Base-by-base conservation (phyloP, 2,329 filamentous ascomycete species). In the Ascomycota sp. region DNA sequence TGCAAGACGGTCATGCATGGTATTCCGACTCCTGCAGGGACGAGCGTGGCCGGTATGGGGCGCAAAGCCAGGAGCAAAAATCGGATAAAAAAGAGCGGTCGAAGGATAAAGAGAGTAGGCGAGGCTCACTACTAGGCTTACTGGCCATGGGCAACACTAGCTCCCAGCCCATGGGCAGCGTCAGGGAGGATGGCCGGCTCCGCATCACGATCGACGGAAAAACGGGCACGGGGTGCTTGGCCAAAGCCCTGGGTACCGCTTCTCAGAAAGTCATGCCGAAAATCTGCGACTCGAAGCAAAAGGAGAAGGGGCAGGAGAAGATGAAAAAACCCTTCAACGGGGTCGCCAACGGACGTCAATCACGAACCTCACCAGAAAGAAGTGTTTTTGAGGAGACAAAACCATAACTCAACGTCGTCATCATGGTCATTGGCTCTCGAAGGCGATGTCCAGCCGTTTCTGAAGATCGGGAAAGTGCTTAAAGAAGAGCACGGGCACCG, bases 401-500 rank as follows among this genome's bases (percentile, higher is more conserved):
- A n/a, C 62, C 71, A 2, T 56, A 47, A 8, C 55, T 89, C 28
- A 85, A 83, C 46, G 76, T 89, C 31, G 77, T 83, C 20, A 74
- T 86, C 40, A 82, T 83, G 66, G 75, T 86, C 6, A 82, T 86
- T 40, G 80, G 80, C 3, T 79, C 71, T 3, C 62, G 80, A 29
- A 80, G n/a, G 80, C 23, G 80, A 89, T 43, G 74, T 78, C 3
- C 80, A 89, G 44, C 80, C 80, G 0, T 89, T 89, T 36, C 50
- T 89, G 13, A 72, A 71, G 38, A 65, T 89, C 29, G 78, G 75
- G 13, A 74, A 77, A 48, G 63, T 78, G 1, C 52, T 89, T 26
- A 71, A 75, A 42, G 65, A 80, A 31, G 55, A 72, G 27, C 71
- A 78, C 37, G 75, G 75, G 1, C 79, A 86, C 44, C 65, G 75